Percentiles rank a stretch among this genome's conserved stretches.
Conservation (phyloP, 2,329 filamentous ascomycete species). For the Talaromyces sp. region DNA sequence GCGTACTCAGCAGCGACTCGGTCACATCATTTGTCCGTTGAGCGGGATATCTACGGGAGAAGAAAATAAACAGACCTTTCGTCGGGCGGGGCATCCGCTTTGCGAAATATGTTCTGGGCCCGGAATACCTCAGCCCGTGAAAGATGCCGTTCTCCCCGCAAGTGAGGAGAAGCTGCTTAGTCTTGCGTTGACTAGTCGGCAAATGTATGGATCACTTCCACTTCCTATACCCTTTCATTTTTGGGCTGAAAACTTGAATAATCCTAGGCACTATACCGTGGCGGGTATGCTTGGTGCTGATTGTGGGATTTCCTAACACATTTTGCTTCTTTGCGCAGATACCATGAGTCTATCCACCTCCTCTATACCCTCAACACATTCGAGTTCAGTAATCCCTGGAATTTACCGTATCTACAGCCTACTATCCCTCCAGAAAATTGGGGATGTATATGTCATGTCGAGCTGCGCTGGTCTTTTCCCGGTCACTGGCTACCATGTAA, state of each 20-base stretch:
- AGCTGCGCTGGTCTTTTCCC: conserved; percentile 44
- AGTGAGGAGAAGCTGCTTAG: conserved; percentile 25
- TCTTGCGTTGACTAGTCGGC: conserved; percentile 37
- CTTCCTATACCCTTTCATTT: not conserved
- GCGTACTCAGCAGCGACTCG: conserved; percentile 32
- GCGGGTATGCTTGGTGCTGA: not conserved
- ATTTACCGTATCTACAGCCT: conserved; percentile 40
- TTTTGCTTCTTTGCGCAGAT: conserved; percentile 26
- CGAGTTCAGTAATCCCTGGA: conserved; percentile 46
- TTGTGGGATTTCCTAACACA: not conserved
- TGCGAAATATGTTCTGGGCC: conserved; percentile 40
- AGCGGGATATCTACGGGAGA: not conserved
- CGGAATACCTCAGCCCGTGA: conserved; percentile 31
- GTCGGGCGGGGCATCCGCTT: conserved; percentile 1
- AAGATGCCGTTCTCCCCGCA: conserved; percentile 19
- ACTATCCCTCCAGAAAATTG: conserved; percentile 34
- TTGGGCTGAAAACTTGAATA: not conserved
- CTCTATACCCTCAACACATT: conserved; percentile 41
- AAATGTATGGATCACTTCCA: conserved; percentile 31
- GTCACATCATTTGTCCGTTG: conserved; percentile 35
- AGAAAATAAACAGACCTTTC: not conserved
- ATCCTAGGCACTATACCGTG: too few species aligned
- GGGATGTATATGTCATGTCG: conserved; percentile 35
- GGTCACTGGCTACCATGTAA: conserved; percentile 46
- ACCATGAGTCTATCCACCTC: conserved; percentile 38